phyloP scores from a whole-genome alignment of 2,329 filamentous ascomycete genomes.

The Exophiala aquamarina region DNA sequence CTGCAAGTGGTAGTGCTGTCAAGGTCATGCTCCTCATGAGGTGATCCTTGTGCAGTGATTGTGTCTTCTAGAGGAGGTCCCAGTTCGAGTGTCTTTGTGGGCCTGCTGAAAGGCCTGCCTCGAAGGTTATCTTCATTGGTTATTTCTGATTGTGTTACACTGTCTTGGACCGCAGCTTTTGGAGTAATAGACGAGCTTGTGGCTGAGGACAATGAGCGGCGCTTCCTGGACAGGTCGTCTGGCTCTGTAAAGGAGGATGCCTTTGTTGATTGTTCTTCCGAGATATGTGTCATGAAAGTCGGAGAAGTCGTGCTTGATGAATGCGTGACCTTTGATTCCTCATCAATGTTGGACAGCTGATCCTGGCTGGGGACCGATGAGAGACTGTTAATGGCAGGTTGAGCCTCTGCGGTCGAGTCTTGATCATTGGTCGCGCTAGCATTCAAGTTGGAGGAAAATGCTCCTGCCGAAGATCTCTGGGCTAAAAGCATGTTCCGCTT shows the following conservation, averaged over 20 bases:
- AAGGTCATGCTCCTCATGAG: too few relatives aligned
- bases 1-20: too few relatives aligned
- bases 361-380: constrained; percentile 18
- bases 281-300: constrained; percentile 28
- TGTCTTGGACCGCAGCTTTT: constrained; percentile 10
- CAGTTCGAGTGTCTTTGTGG: too few relatives aligned
- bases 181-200: constrained; percentile 27
- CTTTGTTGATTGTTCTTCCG: constrained; percentile 34
- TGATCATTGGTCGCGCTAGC: constrained; percentile 12
- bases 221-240: constrained; percentile 18
- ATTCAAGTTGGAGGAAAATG: constrained; percentile 2
- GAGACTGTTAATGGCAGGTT: constrained; percentile 8
- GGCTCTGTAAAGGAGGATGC: constrained; percentile 35
- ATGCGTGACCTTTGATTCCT: constrained; percentile 30
- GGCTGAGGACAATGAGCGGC: constrained; percentile 25
- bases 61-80: too few relatives aligned
- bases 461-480: constrained; percentile 24
- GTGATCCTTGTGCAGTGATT: too few relatives aligned
- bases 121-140: too few relatives aligned
- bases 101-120: too few relatives aligned
- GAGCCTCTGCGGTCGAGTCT: constrained; percentile 10
- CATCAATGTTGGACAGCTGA: constrained; percentile 20
- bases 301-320: constrained; percentile 31
- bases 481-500: constrained; percentile 68
- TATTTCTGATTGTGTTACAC: too few relatives aligned